These are phyloP conservation scores for Glaciozyma martinii DNA, from an alignment of 768 basidiomycete genomes.

Conservation along the genomic window DNA sequence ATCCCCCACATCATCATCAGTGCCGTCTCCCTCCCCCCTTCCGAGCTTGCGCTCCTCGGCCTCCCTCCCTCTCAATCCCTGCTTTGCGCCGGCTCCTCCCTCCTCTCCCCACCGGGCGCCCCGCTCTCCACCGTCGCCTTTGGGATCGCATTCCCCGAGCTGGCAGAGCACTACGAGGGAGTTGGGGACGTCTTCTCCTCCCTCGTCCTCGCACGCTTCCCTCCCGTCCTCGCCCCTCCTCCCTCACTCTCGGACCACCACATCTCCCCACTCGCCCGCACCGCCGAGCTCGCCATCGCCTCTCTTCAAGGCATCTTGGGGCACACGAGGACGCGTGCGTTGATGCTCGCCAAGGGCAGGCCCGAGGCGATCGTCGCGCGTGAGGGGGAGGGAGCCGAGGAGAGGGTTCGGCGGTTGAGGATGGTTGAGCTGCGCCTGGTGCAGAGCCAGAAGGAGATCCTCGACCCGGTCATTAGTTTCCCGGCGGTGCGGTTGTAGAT, in stretches of 20 bases:
- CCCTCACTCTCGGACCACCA: conserved; percentile 17
- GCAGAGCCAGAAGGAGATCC: conserved; percentile 42
- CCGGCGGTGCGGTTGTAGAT: conserved; percentile 23
- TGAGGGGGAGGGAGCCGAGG: conserved; percentile 39
- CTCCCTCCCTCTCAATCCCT: conserved; percentile 44
- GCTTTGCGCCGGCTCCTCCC: conserved; percentile 69
- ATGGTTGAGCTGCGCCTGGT: conserved; percentile 77
- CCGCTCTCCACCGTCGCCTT: conserved; percentile 44
- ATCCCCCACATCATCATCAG: conserved; percentile 87
- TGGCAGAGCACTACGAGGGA: conserved; percentile 89
- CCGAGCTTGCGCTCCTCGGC: conserved; percentile 45
- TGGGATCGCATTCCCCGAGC: conserved; percentile 61
- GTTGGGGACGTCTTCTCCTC: conserved; percentile 96
- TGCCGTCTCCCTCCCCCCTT: conserved; percentile 50
- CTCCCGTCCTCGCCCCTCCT: conserved; percentile 1
- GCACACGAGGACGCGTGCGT: conserved; percentile 53
- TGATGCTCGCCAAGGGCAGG: conserved; percentile 54
- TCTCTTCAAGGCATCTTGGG: conserved; percentile 66
- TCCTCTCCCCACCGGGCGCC: conserved; percentile 33
- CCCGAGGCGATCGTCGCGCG: conserved; percentile 48
- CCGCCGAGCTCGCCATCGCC: conserved; percentile 58
- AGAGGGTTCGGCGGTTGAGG: conserved; percentile 65
- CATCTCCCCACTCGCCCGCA: conserved; percentile 49
- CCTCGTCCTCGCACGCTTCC: conserved; percentile 72
- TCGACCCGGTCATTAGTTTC: conserved; percentile 26